Evolutionary conservation across 257 asterid genomes (phyloP), one percentile per base, ranked within the genome.

Genomic region (Penstemon eatonii): DNA sequence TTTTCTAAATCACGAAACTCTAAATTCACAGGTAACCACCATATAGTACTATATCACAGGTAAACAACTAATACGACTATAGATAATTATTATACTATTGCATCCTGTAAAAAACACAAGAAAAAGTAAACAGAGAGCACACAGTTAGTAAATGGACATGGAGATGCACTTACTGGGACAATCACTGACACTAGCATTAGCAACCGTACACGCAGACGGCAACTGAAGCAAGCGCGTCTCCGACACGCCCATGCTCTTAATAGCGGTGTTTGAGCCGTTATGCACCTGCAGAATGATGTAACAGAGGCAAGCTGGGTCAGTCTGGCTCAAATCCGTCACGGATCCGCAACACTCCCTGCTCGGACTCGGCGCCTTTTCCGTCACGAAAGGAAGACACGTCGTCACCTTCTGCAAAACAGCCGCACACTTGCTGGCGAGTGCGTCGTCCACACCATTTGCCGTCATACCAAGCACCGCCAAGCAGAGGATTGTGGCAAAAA

Each of bases 111-210:
- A 11, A 56, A 50, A 25, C 11, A 67, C 25, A 11, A 10, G 13
- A 8, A 18, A 65, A 2, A 33, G 53, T 11, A 19, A 18, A 3
- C 0, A 60, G 40, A 1, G 50, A 15, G 18, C 18, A 15, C 2
- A 7, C 6, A 59, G 12, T 15, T 0, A 15, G 18, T 15, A 15
- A 15, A 15, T 15, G 18, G 18, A 15, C n/a, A n/a, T n/a, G n/a
- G n/a, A n/a, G n/a, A n/a, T n/a, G n/a, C 37, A 25, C 83, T 82
- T 82, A 91, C 98, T 79, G 25, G 98, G 98, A 69, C 98, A 91
- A 0, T 87, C 84, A 50, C 64, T 2, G 73, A 75, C 19, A 65
- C 89, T 85, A 38, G 96, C 90, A 12, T 87, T 87, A 8, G 75
- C 45, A 52, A 91, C 67, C 55, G 79, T 85, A 69, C 98, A 91